Evolutionary conservation across 2,329 filamentous ascomycete species (phyloP), one percentile per base, ranked within the genome.

Genomic region (Chaetomium globosum): DNA sequence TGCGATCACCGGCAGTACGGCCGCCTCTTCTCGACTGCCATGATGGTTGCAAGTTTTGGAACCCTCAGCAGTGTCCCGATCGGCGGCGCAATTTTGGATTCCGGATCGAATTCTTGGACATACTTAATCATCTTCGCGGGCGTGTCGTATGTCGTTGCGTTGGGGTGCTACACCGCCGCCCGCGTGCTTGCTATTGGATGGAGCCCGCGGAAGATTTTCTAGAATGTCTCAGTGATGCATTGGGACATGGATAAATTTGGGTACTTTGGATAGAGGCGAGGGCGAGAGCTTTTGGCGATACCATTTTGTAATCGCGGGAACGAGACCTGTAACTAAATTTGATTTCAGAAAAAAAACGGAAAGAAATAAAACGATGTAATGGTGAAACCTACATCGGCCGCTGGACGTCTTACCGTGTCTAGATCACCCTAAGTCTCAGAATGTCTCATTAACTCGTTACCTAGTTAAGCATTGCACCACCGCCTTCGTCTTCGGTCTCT

Each of bases 1-100:
- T 96, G 91, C 74, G 85, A 88, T 39, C 89, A 90, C 3, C 83
- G 88, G 61, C 82, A 92, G 58, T 95, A 73, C 31, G 75, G 74
- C 0, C 80, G 89, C 21, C 91, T 90, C 73, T 91, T 89, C 72
- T 88, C 90, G 1, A 92, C 89, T 0, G 88, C 88, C 63, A 92
- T 92, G 74, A 92, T 90, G 61, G 81, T 93, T 49, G 91, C 91
- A 23, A 89, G 87, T 68, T 89, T 94, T 70, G 90, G 89, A 67
- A 88, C 81, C 0, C 74, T 83, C 3, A 81, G 76, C 61, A 82
- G 80, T 59, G 72, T 82, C 1, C 76, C 82, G 30, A 77, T 83
- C 13, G 81, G 77, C 0, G 81, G 81, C 4, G 77, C 71, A 19
- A 66, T 74, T 31, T 72, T 80, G 13, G 77, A 75, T 5, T 68